These are phyloP conservation scores for Pinus tabuliformis DNA, from an alignment of 75 land plant species.

Conservation along the genomic window DNA sequence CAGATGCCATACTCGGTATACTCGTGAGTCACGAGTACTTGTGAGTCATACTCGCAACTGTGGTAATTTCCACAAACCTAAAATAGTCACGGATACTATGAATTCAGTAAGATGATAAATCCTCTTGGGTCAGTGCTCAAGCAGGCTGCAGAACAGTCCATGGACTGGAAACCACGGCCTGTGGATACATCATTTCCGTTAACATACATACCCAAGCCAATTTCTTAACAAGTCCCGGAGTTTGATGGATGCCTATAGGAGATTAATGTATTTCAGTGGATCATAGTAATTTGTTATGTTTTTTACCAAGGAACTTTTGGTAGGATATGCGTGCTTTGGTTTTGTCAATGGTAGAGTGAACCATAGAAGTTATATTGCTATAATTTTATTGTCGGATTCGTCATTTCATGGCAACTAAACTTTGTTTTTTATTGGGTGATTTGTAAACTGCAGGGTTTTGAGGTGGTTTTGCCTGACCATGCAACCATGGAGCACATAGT, in stretches of 20 bases:
- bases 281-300: not conserved
- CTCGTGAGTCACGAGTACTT: too few relatives aligned
- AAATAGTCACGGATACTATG: too few relatives aligned
- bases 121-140: not conserved
- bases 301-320: not conserved
- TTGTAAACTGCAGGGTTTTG: slow-evolving; percentile 54
- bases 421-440: not conserved
- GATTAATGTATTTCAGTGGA: not conserved
- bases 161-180: not conserved
- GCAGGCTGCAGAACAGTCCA: not conserved
- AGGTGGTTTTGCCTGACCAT: slow-evolving; percentile 66
- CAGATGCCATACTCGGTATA: too few relatives aligned
- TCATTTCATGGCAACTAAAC: not conserved
- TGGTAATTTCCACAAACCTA: too few relatives aligned
- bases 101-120: too few relatives aligned
- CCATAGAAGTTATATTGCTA: not conserved
- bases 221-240: not conserved
- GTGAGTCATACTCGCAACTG: too few relatives aligned
- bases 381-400: not conserved
- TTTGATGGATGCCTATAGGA: not conserved
- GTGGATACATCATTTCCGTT: not conserved
- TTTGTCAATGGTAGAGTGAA: not conserved
- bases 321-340: not conserved
- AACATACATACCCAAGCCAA: not conserved
- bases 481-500: slow-evolving; percentile 72